A percentile compares a stretch with the other conserved stretches of the same genome.
These are phyloP conservation scores for Reticulascus tulasneorum DNA, from an alignment of 2,329 filamentous ascomycete species.

Conservation along the genomic window DNA sequence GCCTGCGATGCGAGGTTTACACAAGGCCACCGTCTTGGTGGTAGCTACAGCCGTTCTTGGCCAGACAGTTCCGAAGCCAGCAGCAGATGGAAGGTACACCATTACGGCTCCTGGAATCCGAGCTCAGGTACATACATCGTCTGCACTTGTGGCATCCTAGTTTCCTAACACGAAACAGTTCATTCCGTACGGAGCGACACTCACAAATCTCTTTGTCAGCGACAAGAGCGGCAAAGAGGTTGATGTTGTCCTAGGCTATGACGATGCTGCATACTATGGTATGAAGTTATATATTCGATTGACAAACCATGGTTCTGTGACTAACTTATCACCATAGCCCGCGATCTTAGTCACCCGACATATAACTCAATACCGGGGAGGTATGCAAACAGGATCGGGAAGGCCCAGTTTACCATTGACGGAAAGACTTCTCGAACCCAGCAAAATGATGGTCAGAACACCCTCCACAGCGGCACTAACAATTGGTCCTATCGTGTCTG, in stretches of 20 bases:
- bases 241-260: slow-evolving; percentile 61
- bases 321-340: slow-evolving; percentile 23
- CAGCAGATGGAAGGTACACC: slow-evolving; percentile 28
- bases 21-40: no score
- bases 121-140: slow-evolving; percentile 38
- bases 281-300: background rate
- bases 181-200: slow-evolving; percentile 57
- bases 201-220: slow-evolving; percentile 60
- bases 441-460: slow-evolving; percentile 51
- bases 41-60: no score
- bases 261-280: slow-evolving; percentile 56
- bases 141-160: background rate
- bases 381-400: slow-evolving; percentile 62
- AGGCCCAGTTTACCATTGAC: slow-evolving; percentile 52
- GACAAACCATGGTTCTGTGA: background rate
- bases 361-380: slow-evolving; percentile 60
- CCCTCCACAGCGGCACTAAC: slow-evolving; percentile 55
- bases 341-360: slow-evolving; percentile 51
- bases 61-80: slow-evolving; percentile 20
- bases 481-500: slow-evolving; percentile 62
- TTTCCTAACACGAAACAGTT: slow-evolving; percentile 31
- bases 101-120: slow-evolving; percentile 29
- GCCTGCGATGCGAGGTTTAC: no score
- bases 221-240: slow-evolving; percentile 58
- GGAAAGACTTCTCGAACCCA: slow-evolving; percentile 48